Evolutionary conservation across 2,329 filamentous ascomycete species (phyloP), one percentile per base, ranked within the genome.

Genomic region (Aspergillus versicolor): DNA sequence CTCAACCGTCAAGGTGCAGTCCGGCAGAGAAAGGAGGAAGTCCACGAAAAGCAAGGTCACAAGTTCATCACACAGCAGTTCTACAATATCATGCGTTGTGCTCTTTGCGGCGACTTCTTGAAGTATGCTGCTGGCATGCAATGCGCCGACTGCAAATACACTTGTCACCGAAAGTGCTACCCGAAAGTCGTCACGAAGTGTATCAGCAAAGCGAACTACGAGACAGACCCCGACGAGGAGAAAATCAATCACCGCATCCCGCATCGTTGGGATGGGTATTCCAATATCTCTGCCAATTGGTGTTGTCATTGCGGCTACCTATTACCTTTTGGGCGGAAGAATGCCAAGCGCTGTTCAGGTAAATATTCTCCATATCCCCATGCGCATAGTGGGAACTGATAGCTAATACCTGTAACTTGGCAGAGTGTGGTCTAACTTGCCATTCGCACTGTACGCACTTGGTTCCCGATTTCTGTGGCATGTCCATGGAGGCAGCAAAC

Each of bases 11-110:
- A 97, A 78, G 94, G 93, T 70, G 94, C 94, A 62, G 92, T 99
- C 65, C 91, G 94, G 65, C 93, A 99, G 77, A 91, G 91, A 70
- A 99, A 99, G 80, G 94, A 99, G 75, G 92, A 97, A 70, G 88
- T 99, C 4, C 91, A 97, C 78, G 94, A 99, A 79, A 96, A 97
- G 82, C 97, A 96, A 73, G 94, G 94, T 48, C 94, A 99, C 87
- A 99, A 97, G 78, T 99, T 99, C 71, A 88, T 97, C 55, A 90
- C 94, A 70, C 92, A 97, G 74, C 94, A 97, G 75, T 99, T 99
- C 77, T 99, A 97, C 87, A 99, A 97, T 82, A 97, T 99, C 71
- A 99, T 99, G 94, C 93, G 94, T 61, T 99, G 94, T 77, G 94
- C 94, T 13, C 86, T 97, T 37, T 99, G 94, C 73, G 94, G 92